Base-by-base conservation (phyloP, 2,329 filamentous ascomycete genomes). In the Aureobasidium subglaciale region DNA sequence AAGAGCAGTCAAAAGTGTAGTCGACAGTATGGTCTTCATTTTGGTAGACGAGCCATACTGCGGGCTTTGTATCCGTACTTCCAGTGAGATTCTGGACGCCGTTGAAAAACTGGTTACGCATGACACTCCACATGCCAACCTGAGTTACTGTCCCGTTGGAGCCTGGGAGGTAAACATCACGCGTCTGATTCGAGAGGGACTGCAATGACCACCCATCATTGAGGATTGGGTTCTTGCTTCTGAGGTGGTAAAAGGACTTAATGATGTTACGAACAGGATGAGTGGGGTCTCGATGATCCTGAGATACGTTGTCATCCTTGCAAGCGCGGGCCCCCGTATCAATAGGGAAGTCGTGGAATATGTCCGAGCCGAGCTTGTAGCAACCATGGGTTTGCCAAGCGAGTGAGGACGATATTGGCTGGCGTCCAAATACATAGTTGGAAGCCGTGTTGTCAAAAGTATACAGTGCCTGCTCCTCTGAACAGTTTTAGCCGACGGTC, bases 371-470 rank as follows among this genome's bases (percentile, higher is more conserved):
- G 4, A 84, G 71, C 11, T 70, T 69, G 67, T 85, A 85, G 64
- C 83, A 86, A 6, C 83, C 83, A 61, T 86, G 83, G 27, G 75
- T 74, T 61, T 83, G 79, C 83, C 83, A 86, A 2, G 82, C 82
- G 2, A 76, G 77, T 2, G 80, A 73, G 3, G 81, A 75, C 6
- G 79, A 78, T 76, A 86, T 84, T 2, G 83, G 71, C 63, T 82
- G 79, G 60, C 83, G 78, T 24, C 83, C 83, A 63, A 81, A 86
- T 34, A 86, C 76, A 63, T 86, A 86, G 61, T 86, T 85, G 55
- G 71, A 70, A 5, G 82, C 82, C 1, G 82, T 84, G 56, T 80
- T 84, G 63, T 86, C 83, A 2, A 86, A 68, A 0, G 83, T 70
- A 61, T 85, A 85, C 58, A 82, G 82, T 0, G 78, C 79, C 67